phyloP scores from a whole-genome alignment of 2,329 filamentous ascomycete species.

The Pseudogymnoascus sp. region DNA sequence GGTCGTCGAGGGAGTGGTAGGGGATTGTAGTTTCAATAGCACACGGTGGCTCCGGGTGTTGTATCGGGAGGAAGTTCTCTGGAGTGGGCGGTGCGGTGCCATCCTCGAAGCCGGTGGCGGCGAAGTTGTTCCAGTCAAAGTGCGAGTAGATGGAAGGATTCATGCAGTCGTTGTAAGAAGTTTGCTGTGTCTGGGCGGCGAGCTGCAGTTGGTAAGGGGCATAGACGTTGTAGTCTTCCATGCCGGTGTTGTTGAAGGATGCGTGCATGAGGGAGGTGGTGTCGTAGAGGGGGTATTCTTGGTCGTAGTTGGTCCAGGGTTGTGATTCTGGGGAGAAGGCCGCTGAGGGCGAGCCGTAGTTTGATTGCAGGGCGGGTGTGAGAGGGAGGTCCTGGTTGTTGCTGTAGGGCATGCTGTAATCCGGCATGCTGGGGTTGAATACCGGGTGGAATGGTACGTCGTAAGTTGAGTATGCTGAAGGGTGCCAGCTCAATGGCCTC shows the following conservation, averaged over 20 bases:
- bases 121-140: conserved; percentile 41
- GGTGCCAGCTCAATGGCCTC: conserved; percentile 72
- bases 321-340: conserved; percentile 48
- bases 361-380: conserved; percentile 49
- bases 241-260: not conserved
- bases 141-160: conserved; percentile 26
- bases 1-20: conserved; percentile 45
- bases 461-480: conserved; percentile 43
- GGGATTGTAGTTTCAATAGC: conserved; percentile 44
- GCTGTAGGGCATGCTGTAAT: conserved; percentile 31
- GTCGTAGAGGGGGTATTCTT: conserved; percentile 18
- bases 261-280: not conserved
- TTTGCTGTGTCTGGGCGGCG: conserved; percentile 13
- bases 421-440: conserved; percentile 16
- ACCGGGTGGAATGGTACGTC: conserved; percentile 29
- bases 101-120: conserved; percentile 37
- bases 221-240: conserved; percentile 9
- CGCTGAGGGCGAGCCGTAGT: conserved; percentile 49
- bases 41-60: conserved; percentile 40
- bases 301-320: conserved; percentile 32
- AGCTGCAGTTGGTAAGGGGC: conserved; percentile 14
- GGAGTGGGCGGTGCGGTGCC: conserved; percentile 51
- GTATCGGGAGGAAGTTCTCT: conserved; percentile 48
- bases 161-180: conserved; percentile 15
- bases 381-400: conserved; percentile 37